phyloP scores from a whole-genome alignment of 2,329 filamentous ascomycete species.

The Aspergillus fumigatus region DNA sequence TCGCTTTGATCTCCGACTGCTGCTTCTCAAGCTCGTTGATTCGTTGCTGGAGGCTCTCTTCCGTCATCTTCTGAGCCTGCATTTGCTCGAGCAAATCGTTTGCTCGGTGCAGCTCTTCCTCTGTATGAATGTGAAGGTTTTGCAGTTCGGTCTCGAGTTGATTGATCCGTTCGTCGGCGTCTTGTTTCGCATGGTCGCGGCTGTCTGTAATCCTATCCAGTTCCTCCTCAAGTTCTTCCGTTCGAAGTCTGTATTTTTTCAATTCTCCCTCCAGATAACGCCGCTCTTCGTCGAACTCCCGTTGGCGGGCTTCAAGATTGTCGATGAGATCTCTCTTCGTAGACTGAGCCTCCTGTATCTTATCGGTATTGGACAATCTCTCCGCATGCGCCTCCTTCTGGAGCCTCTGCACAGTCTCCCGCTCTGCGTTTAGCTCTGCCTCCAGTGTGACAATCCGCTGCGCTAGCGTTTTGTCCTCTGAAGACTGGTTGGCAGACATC shows the following conservation, averaged over 20 bases:
- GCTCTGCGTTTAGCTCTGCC: conserved; percentile 70
- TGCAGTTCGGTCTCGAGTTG: conserved; percentile 68
- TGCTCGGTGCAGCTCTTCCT: conserved; percentile 39
- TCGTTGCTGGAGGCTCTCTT: conserved; percentile 27
- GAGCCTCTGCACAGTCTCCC: conserved; percentile 60
- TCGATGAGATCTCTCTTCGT: conserved; percentile 91
- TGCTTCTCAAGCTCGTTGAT: conserved; percentile 50
- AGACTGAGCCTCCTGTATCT: conserved; percentile 78
- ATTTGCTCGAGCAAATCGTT: conserved; percentile 53
- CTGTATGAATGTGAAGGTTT: conserved; percentile 47
- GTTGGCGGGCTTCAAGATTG: conserved; percentile 89
- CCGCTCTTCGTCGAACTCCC: conserved; percentile 80
- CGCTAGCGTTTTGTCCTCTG: conserved; percentile 57
- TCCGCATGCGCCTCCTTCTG: conserved; percentile 65
- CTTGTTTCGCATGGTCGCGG: conserved; percentile 73
- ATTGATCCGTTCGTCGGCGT: conserved; percentile 64
- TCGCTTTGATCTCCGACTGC: conserved; percentile 49
- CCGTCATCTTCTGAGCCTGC: conserved; percentile 52
- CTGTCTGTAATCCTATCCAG: conserved; percentile 79
- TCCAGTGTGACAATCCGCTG: conserved; percentile 67
- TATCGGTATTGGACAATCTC: conserved; percentile 58
- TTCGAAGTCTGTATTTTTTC: conserved; percentile 65
- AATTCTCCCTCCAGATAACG: conserved; percentile 79
- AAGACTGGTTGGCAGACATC: conserved; percentile 56
- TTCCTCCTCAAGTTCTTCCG: conserved; percentile 90